Conservation (phyloP, 225 moss, liverwort and hornwort genomes). For the Bryoerythrophyllum caledonicum region DNA sequence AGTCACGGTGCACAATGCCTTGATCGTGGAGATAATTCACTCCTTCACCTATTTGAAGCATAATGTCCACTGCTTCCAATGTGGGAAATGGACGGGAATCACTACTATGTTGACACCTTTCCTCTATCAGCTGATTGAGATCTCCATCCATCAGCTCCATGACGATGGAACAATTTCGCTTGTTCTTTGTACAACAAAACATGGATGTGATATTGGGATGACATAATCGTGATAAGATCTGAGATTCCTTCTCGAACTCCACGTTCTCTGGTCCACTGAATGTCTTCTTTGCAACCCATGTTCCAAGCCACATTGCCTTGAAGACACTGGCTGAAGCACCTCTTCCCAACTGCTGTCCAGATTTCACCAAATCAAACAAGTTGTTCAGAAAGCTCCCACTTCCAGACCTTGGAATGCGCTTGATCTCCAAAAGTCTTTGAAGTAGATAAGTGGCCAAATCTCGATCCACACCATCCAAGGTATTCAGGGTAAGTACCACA, state of each 20-base stretch:
- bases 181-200: background rate
- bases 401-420: background rate
- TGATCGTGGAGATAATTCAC: background rate
- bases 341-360: background rate
- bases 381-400: no score
- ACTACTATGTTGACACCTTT: background rate
- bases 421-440: background rate
- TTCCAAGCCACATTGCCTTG: background rate
- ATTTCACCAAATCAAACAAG: background rate
- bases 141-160: slow-evolving; percentile 4
- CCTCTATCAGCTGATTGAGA: background rate
- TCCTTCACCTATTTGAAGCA: slow-evolving; percentile 2
- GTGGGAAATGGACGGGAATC: background rate
- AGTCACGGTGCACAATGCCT: background rate
- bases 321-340: background rate
- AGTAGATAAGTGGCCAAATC: background rate
- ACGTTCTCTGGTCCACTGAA: background rate
- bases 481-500: background rate
- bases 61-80: background rate
- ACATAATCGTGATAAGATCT: background rate
- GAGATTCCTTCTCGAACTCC: background rate
- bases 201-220: background rate
- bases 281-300: background rate
- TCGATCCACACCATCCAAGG: background rate
- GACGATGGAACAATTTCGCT: background rate